Conservation (phyloP, 2,329 filamentous ascomycete species). For the Aspergillus quadrilineatus region DNA sequence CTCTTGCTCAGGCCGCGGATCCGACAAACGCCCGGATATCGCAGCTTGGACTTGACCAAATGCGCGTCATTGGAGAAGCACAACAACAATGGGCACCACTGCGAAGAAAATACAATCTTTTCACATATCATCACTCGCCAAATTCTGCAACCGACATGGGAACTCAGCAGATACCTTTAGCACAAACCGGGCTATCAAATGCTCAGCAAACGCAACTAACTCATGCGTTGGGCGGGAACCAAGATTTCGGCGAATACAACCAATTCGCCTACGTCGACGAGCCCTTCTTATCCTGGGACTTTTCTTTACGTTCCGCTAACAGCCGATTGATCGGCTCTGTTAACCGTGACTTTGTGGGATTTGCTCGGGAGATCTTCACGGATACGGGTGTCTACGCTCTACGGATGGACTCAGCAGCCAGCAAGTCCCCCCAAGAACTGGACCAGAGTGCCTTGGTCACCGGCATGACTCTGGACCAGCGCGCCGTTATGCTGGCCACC, state of each 20-base stretch:
- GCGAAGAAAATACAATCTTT: constrained; percentile 64
- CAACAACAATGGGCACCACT: constrained; percentile 65
- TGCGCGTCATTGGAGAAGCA: constrained; percentile 63
- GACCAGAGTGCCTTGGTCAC: constrained; percentile 27
- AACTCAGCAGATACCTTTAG: constrained; percentile 42
- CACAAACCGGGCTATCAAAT: constrained; percentile 50
- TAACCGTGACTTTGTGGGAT: constrained; percentile 63
- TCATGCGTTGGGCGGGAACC: constrained; percentile 19
- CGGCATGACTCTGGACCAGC: constrained; percentile 65
- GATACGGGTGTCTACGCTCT: constrained; percentile 65
- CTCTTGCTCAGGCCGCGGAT: constrained; percentile 39
- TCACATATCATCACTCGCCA: constrained; percentile 54
- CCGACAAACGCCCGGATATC: constrained; percentile 54
- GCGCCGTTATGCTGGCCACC: constrained; percentile 65
- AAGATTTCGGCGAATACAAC: constrained; percentile 47
- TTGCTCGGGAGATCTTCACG: constrained; percentile 64
- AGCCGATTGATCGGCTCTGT: constrained; percentile 58
- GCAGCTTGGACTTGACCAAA: constrained; percentile 53
- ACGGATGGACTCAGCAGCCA: constrained; percentile 61
- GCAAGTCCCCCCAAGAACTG: constrained; percentile 38
- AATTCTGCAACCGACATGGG: constrained; percentile 35
- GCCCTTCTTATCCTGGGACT: constrained; percentile 65
- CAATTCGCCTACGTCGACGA: constrained; percentile 65
- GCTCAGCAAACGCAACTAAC: constrained; percentile 48
- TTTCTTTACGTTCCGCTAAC: constrained; percentile 55